These are phyloP conservation scores for Acmispon strigosus DNA, from an alignment of 306 rosid genomes.

Conservation along the genomic window DNA sequence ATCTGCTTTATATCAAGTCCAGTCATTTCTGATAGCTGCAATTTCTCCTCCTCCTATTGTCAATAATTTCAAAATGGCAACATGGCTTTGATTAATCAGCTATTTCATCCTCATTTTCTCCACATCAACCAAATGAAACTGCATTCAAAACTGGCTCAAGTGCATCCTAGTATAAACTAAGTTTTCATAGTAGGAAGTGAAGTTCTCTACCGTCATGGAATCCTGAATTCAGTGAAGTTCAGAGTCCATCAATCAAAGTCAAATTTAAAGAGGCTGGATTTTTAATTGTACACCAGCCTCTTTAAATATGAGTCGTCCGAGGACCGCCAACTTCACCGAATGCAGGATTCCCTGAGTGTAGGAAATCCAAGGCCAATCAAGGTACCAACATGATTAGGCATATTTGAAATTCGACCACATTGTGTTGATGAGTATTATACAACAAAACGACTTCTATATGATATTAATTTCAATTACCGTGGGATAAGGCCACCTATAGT, in stretches of 20 bases:
- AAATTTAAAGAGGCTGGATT: too few species aligned
- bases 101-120: neutral
- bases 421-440: neutral
- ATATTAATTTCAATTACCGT: conserved; percentile 38
- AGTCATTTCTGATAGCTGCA: conserved; percentile 48
- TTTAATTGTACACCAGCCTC: too few species aligned
- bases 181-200: too few species aligned
- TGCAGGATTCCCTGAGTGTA: too few species aligned
- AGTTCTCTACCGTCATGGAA: too few species aligned
- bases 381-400: neutral
- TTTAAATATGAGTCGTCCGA: too few species aligned
- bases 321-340: too few species aligned
- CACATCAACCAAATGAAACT: neutral
- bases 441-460: neutral
- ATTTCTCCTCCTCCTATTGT: conserved; percentile 66
- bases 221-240: too few species aligned
- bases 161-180: neutral
- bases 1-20: conserved; percentile 80
- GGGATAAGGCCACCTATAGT: conserved; percentile 87
- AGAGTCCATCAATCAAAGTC: too few species aligned
- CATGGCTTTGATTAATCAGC: neutral
- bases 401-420: neutral
- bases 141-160: neutral
- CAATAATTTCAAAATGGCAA: neutral
- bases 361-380: neutral